Percentiles rank a stretch among this genome's conserved stretches.
Conservation (phyloP, 2,329 filamentous ascomycete species). For the Clonostachys chloroleuca region DNA sequence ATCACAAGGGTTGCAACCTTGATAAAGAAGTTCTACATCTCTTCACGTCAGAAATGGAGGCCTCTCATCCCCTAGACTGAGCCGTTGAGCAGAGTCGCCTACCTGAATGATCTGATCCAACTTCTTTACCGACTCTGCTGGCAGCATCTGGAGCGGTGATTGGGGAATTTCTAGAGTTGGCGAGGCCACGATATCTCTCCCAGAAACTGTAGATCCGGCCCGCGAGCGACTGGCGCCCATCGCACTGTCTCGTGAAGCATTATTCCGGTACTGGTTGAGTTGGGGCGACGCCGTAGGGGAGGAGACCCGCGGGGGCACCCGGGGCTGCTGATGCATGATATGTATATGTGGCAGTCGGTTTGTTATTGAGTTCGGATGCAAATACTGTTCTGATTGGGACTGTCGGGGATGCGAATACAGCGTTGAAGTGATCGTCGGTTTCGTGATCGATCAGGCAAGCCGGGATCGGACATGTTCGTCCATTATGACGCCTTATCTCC, state of each 20-base stretch:
- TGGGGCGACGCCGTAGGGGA: slow-evolving; percentile 70
- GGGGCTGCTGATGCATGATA: slow-evolving; percentile 84
- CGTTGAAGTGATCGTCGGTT: not conserved
- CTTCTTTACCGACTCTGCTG: slow-evolving; percentile 68
- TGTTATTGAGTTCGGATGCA: not conserved
- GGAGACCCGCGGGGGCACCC: slow-evolving; percentile 66
- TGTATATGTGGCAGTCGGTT: not conserved
- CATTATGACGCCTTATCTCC: slow-evolving; percentile 12
- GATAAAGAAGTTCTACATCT: slow-evolving; percentile 75
- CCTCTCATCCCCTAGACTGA: not conserved
- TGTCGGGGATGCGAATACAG: not conserved
- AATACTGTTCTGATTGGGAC: not conserved
- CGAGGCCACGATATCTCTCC: slow-evolving; percentile 35
- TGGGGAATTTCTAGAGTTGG: slow-evolving; percentile 40
- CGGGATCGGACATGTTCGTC: slow-evolving; percentile 24
- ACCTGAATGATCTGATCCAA: slow-evolving; percentile 94
- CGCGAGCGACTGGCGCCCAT: slow-evolving; percentile 24
- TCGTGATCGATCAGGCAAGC: slow-evolving; percentile 14
- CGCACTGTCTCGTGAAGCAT: slow-evolving; percentile 65
- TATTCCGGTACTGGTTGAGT: slow-evolving; percentile 67
- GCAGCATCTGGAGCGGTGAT: slow-evolving; percentile 38
- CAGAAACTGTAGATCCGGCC: slow-evolving; percentile 34
- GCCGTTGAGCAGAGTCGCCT: slow-evolving; percentile 1
- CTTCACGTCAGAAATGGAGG: not conserved
- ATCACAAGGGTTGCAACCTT: slow-evolving; percentile 84